Percentiles rank a stretch among this genome's conserved stretches.
These are phyloP conservation scores for Misopates orontium DNA, from an alignment of 257 asterid species.

Conservation along the genomic window DNA sequence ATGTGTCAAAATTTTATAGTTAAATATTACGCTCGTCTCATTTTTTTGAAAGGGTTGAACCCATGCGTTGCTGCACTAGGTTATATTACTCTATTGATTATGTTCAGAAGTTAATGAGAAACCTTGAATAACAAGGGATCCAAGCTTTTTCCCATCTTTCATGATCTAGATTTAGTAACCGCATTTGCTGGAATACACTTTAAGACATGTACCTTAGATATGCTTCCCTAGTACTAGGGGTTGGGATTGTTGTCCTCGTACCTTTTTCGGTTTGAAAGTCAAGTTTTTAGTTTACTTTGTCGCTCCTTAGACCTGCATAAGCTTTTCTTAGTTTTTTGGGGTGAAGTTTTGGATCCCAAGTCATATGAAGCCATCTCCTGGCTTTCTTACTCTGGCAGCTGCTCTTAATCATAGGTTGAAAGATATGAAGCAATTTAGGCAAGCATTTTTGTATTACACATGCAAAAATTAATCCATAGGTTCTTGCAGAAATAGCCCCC, in stretches of 20 bases:
- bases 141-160: too few species aligned
- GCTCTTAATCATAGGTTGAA: background rate
- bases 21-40: background rate
- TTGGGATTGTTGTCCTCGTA: background rate
- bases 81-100: background rate
- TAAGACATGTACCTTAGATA: too few species aligned
- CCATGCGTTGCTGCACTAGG: background rate
- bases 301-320: too few species aligned
- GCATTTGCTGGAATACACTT: background rate
- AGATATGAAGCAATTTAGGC: background rate
- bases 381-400: background rate
- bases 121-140: too few species aligned
- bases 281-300: too few species aligned
- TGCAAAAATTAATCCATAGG: background rate
- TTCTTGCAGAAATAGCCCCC: too few species aligned
- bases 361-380: background rate
- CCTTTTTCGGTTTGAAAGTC: too few species aligned
- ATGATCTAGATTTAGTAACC: too few species aligned
- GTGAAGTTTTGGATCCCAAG: background rate
- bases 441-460: background rate
- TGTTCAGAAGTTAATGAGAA: background rate
- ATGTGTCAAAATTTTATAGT: constrained; percentile 5
- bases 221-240: constrained; percentile 11
- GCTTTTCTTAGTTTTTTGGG: too few species aligned
- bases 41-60: background rate